Evolutionary conservation across 2,329 filamentous ascomycete species (phyloP).

Genomic region (Aspergillus fumigatiaffinis): DNA sequence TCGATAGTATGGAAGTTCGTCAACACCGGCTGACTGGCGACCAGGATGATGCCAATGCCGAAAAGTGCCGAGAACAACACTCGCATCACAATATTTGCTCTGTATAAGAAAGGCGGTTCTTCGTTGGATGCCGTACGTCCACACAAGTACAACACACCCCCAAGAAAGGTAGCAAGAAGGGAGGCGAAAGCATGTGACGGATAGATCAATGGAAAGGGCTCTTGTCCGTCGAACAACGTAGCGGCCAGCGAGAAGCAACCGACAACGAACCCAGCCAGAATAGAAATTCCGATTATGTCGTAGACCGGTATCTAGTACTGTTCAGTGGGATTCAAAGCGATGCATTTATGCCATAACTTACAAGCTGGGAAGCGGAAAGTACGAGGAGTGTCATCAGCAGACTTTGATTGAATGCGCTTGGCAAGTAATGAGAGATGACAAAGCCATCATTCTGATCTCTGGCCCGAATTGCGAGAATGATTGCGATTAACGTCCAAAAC

Average conservation of each 20-base stretch:
- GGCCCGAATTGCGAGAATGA: constrained; percentile 32
- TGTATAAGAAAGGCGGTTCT: constrained; percentile 25
- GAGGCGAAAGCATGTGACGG: constrained; percentile 24
- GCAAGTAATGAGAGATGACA: constrained; percentile 34
- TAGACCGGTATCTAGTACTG: constrained; percentile 37
- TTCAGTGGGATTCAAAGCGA: constrained; percentile 5
- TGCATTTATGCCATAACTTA: constrained; percentile 22
- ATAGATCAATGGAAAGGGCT: constrained; percentile 30
- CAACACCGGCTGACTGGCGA: constrained; percentile 37
- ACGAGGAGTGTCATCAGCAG: constrained; percentile 31
- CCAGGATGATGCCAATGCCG: constrained; percentile 39
- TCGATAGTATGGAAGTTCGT: constrained; percentile 53
- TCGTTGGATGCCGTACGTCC: constrained; percentile 24
- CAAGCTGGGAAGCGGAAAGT: constrained; percentile 37
- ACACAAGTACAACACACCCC: constrained; percentile 26
- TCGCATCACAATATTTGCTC: constrained; percentile 31
- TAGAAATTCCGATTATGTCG: constrained; percentile 37
- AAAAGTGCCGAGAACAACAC: constrained; percentile 40
- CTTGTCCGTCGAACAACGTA: constrained; percentile 29
- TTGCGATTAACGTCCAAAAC: constrained; percentile 32
- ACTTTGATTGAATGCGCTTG: constrained; percentile 36
- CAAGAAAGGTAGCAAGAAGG: constrained; percentile 29
- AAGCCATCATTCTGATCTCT: constrained; percentile 36
- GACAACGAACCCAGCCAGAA: constrained; percentile 35
- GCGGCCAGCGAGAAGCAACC: constrained; percentile 30